Conservation (phyloP, 768 basidiomycete genomes). For the Daedaleopsis nitida region DNA sequence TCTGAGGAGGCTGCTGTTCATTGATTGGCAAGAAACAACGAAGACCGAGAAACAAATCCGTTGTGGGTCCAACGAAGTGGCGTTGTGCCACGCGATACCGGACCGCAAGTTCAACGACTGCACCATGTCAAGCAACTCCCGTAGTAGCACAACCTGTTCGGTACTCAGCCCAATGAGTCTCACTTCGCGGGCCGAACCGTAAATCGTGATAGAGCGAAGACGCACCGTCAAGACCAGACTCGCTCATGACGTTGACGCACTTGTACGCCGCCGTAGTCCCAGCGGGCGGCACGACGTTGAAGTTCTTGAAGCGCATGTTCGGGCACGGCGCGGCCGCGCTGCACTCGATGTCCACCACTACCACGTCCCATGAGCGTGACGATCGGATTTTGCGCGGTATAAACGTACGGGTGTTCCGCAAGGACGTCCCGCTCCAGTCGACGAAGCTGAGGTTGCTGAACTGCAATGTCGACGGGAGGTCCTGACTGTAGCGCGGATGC, state of each 20-base stretch:
- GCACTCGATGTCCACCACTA: constrained; percentile 54
- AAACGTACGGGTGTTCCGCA: constrained; percentile 5
- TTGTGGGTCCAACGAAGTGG: no score
- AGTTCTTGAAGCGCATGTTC: constrained; percentile 41
- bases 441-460: constrained; percentile 50
- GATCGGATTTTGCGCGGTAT: neutral
- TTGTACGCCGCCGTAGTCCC: constrained; percentile 41
- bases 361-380: neutral
- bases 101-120: no score
- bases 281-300: constrained; percentile 38
- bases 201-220: neutral
- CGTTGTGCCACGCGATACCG: no score
- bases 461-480: constrained; percentile 40
- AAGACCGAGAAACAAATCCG: no score
- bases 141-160: no score
- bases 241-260: constrained; percentile 49
- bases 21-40: no score
- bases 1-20: no score
- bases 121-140: no score
- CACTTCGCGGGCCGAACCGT: no score
- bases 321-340: constrained; percentile 50
- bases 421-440: constrained; percentile 49
- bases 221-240: constrained; percentile 31
- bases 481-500: constrained; percentile 5
- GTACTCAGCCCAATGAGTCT: no score